Evolutionary conservation across 192 early-diverging fungal species (phyloP), one percentile per base, ranked within the genome.

Genomic region (Mortierella alpina): DNA sequence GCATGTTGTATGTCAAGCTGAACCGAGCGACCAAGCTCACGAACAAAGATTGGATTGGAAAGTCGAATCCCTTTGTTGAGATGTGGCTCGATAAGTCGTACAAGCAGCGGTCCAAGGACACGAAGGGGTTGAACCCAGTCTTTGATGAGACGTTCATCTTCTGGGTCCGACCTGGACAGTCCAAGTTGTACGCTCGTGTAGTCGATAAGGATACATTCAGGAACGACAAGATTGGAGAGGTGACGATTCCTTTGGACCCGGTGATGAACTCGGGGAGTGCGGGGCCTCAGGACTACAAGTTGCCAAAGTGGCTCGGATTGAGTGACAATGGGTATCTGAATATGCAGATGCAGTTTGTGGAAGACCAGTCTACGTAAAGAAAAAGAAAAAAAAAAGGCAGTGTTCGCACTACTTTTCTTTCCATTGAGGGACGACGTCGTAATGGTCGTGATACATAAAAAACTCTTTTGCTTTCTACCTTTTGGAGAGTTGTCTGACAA

Each of bases 201-300:
- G 52, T 74, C 10, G 85, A 86, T 55, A 63, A 54, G 56, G 82
- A 84, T 61, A 61, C 60, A 4, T 61, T 86, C 46, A 55, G 68
- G 5, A 70, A 73, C 45, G 82, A 80, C 31, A 76, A 72, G 70
- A 75, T 86, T 62, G 82, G 82, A 14, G 70, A 83, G 12, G 62
- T 60, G 7, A 70, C 46, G 3, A 49, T 83, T 45, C 44, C 78
- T 0, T 62, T 86, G 14, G 9, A 58, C 39, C 68, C 81, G 15
- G 66, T 71, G 18, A 63, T 76, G 44, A 75, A 63, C 56, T 72
- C 79, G 48, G 79, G 74, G 4, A 14, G 62, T 4, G 53, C 45
- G 17, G 58, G 75, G 10, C 62, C 81, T 50, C 51, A 56, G n/a
- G 66, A 82, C 66, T 72, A 62, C 64, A 73, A 78, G 13, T 42